A percentile compares a stretch with the other conserved stretches of the same genome.
These are phyloP conservation scores for Tilletia setariae DNA, from an alignment of 1,284 basidiomycete species.

Conservation along the genomic window DNA sequence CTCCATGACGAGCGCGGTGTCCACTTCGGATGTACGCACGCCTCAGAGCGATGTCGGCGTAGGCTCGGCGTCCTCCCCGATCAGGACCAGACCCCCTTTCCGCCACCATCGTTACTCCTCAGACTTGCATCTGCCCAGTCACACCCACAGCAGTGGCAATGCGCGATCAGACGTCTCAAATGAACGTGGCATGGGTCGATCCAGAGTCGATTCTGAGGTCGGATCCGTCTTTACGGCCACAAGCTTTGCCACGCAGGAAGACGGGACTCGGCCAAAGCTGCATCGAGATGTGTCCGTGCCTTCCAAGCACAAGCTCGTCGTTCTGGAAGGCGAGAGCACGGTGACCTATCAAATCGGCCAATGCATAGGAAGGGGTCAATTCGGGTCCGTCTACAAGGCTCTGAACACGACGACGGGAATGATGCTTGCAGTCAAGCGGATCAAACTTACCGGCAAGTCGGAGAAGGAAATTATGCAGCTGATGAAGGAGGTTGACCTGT, in stretches of 20 bases:
- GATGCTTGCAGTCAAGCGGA: slow-evolving; percentile 91
- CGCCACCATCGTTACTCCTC: slow-evolving; percentile 46
- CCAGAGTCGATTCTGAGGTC: slow-evolving; percentile 39
- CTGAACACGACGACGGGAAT: slow-evolving; percentile 80
- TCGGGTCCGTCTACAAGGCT: slow-evolving; percentile 89
- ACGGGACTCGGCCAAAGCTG: slow-evolving; percentile 24
- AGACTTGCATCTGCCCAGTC: slow-evolving; percentile 34
- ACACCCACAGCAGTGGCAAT: not conserved
- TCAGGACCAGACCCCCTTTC: slow-evolving; percentile 25
- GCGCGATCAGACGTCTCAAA: not conserved
- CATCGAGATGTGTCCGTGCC: slow-evolving; percentile 27
- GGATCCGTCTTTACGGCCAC: slow-evolving; percentile 42
- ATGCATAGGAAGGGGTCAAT: slow-evolving; percentile 90
- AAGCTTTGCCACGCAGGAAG: slow-evolving; percentile 33
- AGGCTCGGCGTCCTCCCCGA: not conserved
- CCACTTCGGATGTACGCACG: not conserved
- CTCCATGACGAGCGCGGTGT: not conserved
- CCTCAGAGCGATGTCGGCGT: not conserved
- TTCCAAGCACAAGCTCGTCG: slow-evolving; percentile 67
- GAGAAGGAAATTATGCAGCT: slow-evolving; percentile 74
- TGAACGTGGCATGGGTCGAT: not conserved
- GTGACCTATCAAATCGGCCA: slow-evolving; percentile 64
- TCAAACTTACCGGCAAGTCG: slow-evolving; percentile 77
- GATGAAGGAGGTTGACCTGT: slow-evolving; percentile 84
- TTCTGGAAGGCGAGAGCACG: slow-evolving; percentile 75